Evolutionary conservation across 1,284 basidiomycete species (phyloP).

Genomic region (Sporisorium graminicola): DNA sequence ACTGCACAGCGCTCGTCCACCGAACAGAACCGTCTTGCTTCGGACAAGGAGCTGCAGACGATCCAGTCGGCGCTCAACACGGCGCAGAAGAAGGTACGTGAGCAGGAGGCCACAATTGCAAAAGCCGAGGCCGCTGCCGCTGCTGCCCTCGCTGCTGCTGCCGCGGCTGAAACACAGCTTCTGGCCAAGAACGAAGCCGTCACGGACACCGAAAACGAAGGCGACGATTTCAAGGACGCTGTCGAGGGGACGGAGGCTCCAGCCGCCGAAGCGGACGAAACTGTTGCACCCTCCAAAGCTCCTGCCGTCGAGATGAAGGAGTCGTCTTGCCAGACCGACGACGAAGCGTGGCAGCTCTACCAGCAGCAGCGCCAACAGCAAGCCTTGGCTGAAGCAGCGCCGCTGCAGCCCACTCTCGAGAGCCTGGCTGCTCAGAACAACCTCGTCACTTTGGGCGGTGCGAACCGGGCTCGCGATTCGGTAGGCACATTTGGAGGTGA

Average conservation of each 20-base stretch:
- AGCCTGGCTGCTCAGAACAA: slow-evolving; percentile 36
- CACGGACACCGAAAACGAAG: slow-evolving; percentile 48
- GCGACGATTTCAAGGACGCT: slow-evolving; percentile 45
- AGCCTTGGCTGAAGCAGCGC: slow-evolving; percentile 5
- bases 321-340: slow-evolving; percentile 56
- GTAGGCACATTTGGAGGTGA: slow-evolving; percentile 54
- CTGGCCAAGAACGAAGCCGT: slow-evolving; percentile 36
- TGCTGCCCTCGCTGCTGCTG: slow-evolving; percentile 39
- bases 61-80: slow-evolving; percentile 51
- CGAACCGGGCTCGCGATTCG: slow-evolving; percentile 46
- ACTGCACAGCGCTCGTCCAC: slow-evolving; percentile 48
- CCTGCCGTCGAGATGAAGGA: slow-evolving; percentile 49
- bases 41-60: slow-evolving; percentile 55
- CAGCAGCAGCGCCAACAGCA: slow-evolving; percentile 32
- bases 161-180: slow-evolving; percentile 40
- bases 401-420: slow-evolving; percentile 31
- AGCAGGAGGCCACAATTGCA: slow-evolving; percentile 41
- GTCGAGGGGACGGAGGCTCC: slow-evolving; percentile 24
- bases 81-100: slow-evolving; percentile 47
- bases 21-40: slow-evolving; percentile 45
- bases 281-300: slow-evolving; percentile 17
- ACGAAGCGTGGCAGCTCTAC: slow-evolving; percentile 46
- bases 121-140: slow-evolving; percentile 47
- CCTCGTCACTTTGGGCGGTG: slow-evolving; percentile 47
- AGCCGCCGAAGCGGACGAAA: slow-evolving; percentile 5